Conservation (phyloP, 2,329 filamentous ascomycete genomes). For the Massarina eburnea region DNA sequence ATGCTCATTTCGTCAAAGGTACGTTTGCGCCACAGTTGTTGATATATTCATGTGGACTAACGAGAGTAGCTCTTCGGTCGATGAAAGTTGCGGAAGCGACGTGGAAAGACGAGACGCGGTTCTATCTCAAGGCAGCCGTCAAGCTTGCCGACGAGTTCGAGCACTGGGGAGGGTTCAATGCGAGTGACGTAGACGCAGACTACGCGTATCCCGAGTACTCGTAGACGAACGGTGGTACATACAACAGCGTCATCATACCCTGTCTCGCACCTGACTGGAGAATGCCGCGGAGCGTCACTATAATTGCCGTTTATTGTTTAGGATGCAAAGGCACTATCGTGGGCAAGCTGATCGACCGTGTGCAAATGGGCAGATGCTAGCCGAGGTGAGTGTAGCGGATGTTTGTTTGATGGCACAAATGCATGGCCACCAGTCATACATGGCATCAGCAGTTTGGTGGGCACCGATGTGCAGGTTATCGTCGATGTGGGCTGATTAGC, state of each 20-base stretch:
- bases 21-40: conserved; percentile 11
- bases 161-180: conserved; percentile 62
- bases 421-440: conserved; percentile 6
- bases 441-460: background rate
- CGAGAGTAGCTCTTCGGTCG: conserved; percentile 63
- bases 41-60: conserved; percentile 12
- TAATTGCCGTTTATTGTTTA: no score
- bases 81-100: conserved; percentile 73
- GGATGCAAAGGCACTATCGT: background rate
- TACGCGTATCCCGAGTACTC: conserved; percentile 26
- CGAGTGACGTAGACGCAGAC: conserved; percentile 23
- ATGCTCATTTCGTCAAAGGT: conserved; percentile 87
- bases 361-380: background rate
- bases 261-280: no score
- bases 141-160: conserved; percentile 73
- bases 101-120: conserved; percentile 70
- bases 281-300: no score
- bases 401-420: background rate
- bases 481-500: background rate
- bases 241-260: background rate
- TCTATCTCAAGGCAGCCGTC: conserved; percentile 68
- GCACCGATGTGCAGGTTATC: background rate
- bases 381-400: background rate
- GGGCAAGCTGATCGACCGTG: background rate
- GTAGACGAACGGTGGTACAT: conserved; percentile 2